phyloP scores from a whole-genome alignment of 2,329 filamentous ascomycete genomes.

The Ciborinia camelliae region DNA sequence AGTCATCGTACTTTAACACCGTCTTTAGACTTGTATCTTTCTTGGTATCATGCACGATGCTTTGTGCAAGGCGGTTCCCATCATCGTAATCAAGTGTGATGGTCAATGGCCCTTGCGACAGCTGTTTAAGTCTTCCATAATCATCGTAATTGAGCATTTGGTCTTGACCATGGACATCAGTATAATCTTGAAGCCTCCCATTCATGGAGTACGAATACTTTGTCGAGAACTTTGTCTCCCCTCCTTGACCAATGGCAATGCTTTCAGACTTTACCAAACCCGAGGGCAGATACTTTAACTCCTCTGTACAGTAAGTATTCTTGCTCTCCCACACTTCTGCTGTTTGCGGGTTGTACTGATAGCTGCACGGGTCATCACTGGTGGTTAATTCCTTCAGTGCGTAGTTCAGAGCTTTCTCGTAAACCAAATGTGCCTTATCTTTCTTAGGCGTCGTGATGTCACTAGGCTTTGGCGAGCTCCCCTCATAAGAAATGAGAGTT shows the following conservation, averaged over 20 bases:
- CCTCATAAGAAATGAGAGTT: not conserved
- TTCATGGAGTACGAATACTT: not conserved
- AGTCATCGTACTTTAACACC: not conserved
- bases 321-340: not conserved
- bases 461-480: not conserved
- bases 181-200: not conserved
- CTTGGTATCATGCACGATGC: not conserved
- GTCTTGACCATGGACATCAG: not conserved
- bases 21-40: not conserved
- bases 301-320: not conserved
- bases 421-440: not conserved
- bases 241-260: not conserved
- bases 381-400: not conserved
- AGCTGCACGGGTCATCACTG: not conserved
- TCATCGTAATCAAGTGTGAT: not conserved
- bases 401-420: not conserved
- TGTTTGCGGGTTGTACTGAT: not conserved
- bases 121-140: not conserved
- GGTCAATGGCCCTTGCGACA: not conserved
- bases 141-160: not conserved
- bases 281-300: not conserved
- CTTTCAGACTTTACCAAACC: not conserved
- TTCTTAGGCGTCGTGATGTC: not conserved
- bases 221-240: not conserved
- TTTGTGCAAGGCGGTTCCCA: not conserved